These are phyloP conservation scores for Pleurotus salmoneostramineus DNA, from an alignment of 768 basidiomycete species.

Conservation along the genomic window DNA sequence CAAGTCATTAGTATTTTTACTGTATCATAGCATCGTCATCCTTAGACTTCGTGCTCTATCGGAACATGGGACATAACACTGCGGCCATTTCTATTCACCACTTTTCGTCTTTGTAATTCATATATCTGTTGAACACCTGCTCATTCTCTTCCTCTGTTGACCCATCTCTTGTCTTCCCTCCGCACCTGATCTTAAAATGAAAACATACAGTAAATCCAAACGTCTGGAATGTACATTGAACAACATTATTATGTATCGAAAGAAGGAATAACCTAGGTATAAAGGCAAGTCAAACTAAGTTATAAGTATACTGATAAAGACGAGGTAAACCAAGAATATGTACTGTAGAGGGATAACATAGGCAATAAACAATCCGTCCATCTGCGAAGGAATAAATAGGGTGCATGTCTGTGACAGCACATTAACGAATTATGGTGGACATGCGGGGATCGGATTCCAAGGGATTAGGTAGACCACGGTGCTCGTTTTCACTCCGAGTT, in stretches of 20 bases:
- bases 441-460: not conserved
- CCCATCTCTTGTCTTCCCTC: slow-evolving; percentile 9
- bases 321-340: not conserved
- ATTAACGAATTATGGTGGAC: not conserved
- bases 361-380: slow-evolving; percentile 8
- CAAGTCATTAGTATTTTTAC: slow-evolving; percentile 2
- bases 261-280: not conserved
- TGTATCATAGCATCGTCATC: slow-evolving; percentile 7
- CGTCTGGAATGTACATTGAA: too few species aligned
- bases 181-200: not conserved
- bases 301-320: not conserved
- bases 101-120: slow-evolving; percentile 5
- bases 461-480: not conserved
- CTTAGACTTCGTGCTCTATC: slow-evolving; percentile 7
- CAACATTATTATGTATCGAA: slow-evolving; percentile 3
- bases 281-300: not conserved
- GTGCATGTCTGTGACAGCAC: not conserved
- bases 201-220: too few species aligned
- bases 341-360: slow-evolving; percentile 3
- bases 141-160: slow-evolving; percentile 11
- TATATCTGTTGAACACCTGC: slow-evolving; percentile 11
- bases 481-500: not conserved
- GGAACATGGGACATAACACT: slow-evolving; percentile 6
- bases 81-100: slow-evolving; percentile 8
- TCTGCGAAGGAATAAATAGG: slow-evolving; percentile 1